Base-by-base conservation (phyloP, 1,284 basidiomycete species). In the Fistulinella cinereoalba region DNA sequence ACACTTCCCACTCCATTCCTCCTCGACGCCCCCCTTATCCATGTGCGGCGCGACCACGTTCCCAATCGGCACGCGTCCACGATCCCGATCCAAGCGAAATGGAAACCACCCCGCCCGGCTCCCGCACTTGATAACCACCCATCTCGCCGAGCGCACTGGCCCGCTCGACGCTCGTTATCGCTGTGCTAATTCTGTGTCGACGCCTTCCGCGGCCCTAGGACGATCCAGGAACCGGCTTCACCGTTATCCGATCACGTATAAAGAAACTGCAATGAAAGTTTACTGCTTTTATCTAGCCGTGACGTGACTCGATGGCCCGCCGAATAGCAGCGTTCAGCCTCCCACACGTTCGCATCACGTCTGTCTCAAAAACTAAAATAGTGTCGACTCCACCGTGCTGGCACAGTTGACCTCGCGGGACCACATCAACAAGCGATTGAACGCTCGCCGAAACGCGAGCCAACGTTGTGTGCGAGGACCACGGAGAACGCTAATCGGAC, bases 31-130 rank as follows among this genome's bases (percentile, higher is more conserved):
- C n/a, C n/a, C n/a, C n/a, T n/a, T n/a, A n/a, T n/a, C n/a, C n/a
- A n/a, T n/a, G n/a, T n/a, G n/a, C n/a, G n/a, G n/a, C n/a, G n/a
- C n/a, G n/a, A n/a, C n/a, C n/a, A n/a, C n/a, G n/a, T n/a, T n/a
- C n/a, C n/a, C n/a, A n/a, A n/a, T n/a, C n/a, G n/a, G n/a, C n/a
- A n/a, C 55, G 58, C 61, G 58, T 60, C 60, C 16, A 22, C 43
- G 47, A 57, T 47, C 46, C 49, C 54, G 51, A 66, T 62, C 60
- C 62, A 64, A 60, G 49, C 64, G 62, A 61, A 50, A 58, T 62
- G 6, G 13, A 15, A 54, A 49, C 49, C 54, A 44, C 3, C 32
- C 51, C 56, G 50, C 41, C 48, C 22, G 23, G 28, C 36, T 34
- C 44, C 41, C 40, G 45, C 16, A 27, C 48, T 54, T 48, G 45